Evolutionary conservation across 495 filamentous ascomycete genomes (phyloP), one percentile per base, ranked within the genome.

Genomic region (Penicillium turbatum): DNA sequence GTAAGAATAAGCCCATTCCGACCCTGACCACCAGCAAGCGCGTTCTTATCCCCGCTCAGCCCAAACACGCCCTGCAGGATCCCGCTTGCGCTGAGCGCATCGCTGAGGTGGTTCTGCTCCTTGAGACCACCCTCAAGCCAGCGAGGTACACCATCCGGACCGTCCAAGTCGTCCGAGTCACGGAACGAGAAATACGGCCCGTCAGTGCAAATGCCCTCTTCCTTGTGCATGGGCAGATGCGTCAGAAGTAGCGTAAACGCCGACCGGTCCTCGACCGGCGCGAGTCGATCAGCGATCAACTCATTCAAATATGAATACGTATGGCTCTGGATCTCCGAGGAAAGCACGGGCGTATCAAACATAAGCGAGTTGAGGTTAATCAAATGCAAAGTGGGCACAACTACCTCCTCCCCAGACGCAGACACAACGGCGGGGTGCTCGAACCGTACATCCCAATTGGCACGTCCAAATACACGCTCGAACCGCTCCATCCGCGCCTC

Each of bases 361-460:
- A 92, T 92, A 74, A 98, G 86, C 32, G 86, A 83, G 67, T 98
- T 98, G 49, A 98, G 78, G 36, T 95, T 82, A 42, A 96, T 76
- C 48, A 98, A 70, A 60, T 90, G 87, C 27, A 98, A 72, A 43
- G 59, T 80, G 59, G 67, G 74, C 51, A 37, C 75, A 59, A 55
- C 54, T 31, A 16, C 66, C 60, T 16, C 12, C 5, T 54, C 37
- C 5, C 13, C 39, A 16, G 55, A 31, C 5, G 11, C 40, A 49
- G 50, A 37, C 63, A 69, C n/a, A 68, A 17, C 72, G 69, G 42
- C 67, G 52, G 40, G 66, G 34, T 48, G 57, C 46, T 79, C 81
- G 66, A 96, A 95, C 21, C 81, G 75, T 7, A 92, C 77, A 58
- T 91, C 89, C 82, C 93, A 97, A 66, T 97, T 93, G 17, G 85